Percentiles rank a stretch among this genome's conserved stretches.
Conservation (phyloP, 176 grass and related monocot genomes). For the Urochloa ruziziensis region DNA sequence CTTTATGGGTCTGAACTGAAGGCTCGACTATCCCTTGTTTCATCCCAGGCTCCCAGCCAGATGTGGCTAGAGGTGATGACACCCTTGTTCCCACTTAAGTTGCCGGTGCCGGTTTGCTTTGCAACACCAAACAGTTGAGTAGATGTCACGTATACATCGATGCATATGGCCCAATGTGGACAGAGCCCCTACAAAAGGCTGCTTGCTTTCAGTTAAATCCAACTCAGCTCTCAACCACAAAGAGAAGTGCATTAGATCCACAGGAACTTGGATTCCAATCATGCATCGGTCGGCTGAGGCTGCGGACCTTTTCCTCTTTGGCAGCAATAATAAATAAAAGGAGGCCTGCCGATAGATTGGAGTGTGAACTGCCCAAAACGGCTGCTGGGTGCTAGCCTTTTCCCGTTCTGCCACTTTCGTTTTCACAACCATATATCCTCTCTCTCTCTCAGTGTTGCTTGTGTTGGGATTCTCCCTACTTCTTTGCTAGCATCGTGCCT, state of each 20-base stretch:
- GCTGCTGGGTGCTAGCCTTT: background rate
- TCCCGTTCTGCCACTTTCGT: background rate
- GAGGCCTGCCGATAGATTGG: background rate
- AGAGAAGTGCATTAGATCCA: background rate
- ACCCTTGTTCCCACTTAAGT: too few species aligned
- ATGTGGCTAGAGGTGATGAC: too few species aligned
- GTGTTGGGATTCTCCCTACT: background rate
- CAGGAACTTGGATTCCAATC: conserved; percentile 9
- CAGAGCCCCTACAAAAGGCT: background rate
- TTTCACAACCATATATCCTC: conserved; percentile 2
- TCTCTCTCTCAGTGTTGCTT: background rate
- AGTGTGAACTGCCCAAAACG: conserved; percentile 35
- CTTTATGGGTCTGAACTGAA: too few species aligned
- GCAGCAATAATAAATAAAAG: background rate
- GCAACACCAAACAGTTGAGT: too few species aligned
- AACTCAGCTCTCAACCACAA: background rate
- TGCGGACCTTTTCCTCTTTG: conserved; percentile 3
- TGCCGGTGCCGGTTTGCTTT: too few species aligned
- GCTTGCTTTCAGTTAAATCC: background rate
- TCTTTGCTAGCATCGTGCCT: background rate
- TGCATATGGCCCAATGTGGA: conserved; percentile 1
- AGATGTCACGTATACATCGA: background rate
- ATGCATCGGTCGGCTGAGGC: background rate
- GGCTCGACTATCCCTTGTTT: too few species aligned
- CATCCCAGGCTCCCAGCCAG: too few species aligned